Base-by-base conservation (phyloP, 257 asterid genomes). In the Salvia splendens region DNA sequence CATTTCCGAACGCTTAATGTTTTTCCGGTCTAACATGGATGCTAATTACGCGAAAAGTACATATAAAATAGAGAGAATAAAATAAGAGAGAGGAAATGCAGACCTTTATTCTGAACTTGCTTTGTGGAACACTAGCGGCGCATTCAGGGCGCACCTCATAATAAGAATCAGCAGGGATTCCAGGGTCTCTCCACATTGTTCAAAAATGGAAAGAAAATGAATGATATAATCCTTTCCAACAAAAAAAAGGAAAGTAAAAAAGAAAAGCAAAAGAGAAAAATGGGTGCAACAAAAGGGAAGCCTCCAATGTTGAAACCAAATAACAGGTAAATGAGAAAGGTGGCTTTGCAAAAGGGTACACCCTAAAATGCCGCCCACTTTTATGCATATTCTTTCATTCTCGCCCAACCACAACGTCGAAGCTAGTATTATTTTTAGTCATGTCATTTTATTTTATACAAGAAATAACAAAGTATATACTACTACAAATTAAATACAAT, bases 41-140 rank as follows among this genome's bases (percentile, higher is more conserved):
- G 9, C 2, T 40, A 33, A 33, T 33, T 3, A 33, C 30, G 3
- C 30, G 3, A 24, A 24, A 24, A 24, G 1, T 24, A 24, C 30
- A 24, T 24, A 24, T 24, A 24, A 24, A 24, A 24, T 1, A 4
- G 38, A 33, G 38, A 33, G 38, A 33, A 33, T 4, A 38, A 8
- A 38, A 10, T 5, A 6, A 38, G 42, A 38, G 42, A 38, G 42
- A 38, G 8, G 9, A 5, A 38, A 5, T 12, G 16, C 79, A 16
- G 66, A 90, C 97, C 97, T 84, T 91, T 86, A 91, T 84, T 69
- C 92, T 81, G 65, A 91, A 91, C 81, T 85, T 91, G 85, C 92
- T 83, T 72, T 84, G 74, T 2, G 96, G 96, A 67, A 88, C 92
- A 78, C 84, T 89, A 9, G 86, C 76, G n/a, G 87, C 73, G 73